phyloP scores from a whole-genome alignment of 371 early-diverging fungal species.

The Chytridiales sp. region DNA sequence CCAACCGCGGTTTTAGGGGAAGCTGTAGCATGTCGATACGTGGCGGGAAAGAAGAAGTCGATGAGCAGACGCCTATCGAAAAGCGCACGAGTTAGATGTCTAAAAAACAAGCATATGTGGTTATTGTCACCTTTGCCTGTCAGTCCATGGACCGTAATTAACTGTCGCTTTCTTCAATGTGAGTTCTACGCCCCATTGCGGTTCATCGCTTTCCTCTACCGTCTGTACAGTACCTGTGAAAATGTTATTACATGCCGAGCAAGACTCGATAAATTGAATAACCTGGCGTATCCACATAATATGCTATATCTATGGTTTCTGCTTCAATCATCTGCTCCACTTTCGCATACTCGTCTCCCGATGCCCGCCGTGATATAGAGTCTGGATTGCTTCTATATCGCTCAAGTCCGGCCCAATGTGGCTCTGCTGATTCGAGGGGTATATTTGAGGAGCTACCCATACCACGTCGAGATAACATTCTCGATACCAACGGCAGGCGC shows the following conservation, averaged over 20 bases:
- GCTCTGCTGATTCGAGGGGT: too few species aligned
- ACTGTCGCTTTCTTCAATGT: slow-evolving; percentile 60
- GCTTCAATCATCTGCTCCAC: slow-evolving; percentile 68
- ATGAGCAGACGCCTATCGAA: slow-evolving; percentile 48
- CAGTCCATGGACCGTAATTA: slow-evolving; percentile 86
- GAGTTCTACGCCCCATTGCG: slow-evolving; percentile 74
- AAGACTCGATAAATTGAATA: too few species aligned
- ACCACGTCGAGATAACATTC: background rate
- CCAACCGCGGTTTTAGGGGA: slow-evolving; percentile 58
- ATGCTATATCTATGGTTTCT: slow-evolving; percentile 58
- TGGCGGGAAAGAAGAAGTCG: slow-evolving; percentile 73
- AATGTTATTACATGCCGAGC: background rate
- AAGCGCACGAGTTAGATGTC: background rate
- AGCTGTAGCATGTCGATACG: slow-evolving; percentile 56
- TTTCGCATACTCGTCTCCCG: slow-evolving; percentile 69
- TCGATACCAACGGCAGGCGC: too few species aligned
- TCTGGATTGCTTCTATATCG: too few species aligned
- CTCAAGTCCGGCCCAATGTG: slow-evolving; percentile 54
- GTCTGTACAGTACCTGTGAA: slow-evolving; percentile 2
- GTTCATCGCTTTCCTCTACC: slow-evolving; percentile 38
- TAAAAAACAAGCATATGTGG: slow-evolving; percentile 1
- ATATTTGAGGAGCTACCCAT: too few species aligned
- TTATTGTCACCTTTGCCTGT: slow-evolving; percentile 83
- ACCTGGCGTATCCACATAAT: slow-evolving; percentile 56
- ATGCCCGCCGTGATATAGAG: slow-evolving; percentile 39